Percentiles rank a stretch among this genome's conserved stretches.
These are phyloP conservation scores for Raddia distichophylla DNA, from an alignment of 176 grass and related monocot genomes.

Conservation along the genomic window DNA sequence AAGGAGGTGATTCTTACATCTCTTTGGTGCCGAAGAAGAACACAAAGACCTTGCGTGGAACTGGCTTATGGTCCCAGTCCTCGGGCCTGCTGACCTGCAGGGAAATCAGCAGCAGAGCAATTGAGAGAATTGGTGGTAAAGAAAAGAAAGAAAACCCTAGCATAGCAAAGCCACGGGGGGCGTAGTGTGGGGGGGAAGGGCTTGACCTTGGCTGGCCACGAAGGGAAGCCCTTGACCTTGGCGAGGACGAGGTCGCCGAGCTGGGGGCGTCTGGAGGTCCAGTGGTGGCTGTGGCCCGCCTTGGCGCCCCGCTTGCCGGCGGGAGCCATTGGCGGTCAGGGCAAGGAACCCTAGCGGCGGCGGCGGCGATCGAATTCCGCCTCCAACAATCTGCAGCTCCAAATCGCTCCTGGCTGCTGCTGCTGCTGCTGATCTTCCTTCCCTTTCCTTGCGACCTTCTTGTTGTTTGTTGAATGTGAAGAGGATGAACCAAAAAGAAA, in stretches of 20 bases:
- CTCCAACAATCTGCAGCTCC: too few species aligned
- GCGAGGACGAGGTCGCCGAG: slow-evolving; percentile 92
- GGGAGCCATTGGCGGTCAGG: slow-evolving; percentile 66
- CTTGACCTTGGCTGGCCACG: slow-evolving; percentile 88
- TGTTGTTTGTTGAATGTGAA: too few species aligned
- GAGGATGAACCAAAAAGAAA: too few species aligned
- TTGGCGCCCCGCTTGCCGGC: slow-evolving; percentile 64
- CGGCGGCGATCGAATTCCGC: not conserved
- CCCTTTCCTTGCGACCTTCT: too few species aligned
- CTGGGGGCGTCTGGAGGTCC: slow-evolving; percentile 62
- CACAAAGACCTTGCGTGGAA: slow-evolving; percentile 81
- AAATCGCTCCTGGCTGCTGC: too few species aligned
- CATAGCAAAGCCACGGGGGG: too few species aligned
- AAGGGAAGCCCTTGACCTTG: slow-evolving; percentile 96
- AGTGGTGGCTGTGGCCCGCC: slow-evolving; percentile 54
- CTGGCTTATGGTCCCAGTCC: slow-evolving; percentile 53
- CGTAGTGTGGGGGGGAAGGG: not conserved
- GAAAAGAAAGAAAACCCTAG: slow-evolving; percentile 30
- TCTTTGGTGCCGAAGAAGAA: slow-evolving; percentile 88
- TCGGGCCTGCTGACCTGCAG: slow-evolving; percentile 88
- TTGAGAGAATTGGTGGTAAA: too few species aligned
- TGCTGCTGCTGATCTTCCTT: too few species aligned
- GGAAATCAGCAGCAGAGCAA: not conserved
- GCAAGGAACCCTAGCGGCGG: slow-evolving; percentile 9
- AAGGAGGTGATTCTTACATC: slow-evolving; percentile 55